A percentile compares a stretch with the other conserved stretches of the same genome.
phyloP scores from a whole-genome alignment of 2,329 filamentous ascomycete genomes.

The Verticillium isaacii region DNA sequence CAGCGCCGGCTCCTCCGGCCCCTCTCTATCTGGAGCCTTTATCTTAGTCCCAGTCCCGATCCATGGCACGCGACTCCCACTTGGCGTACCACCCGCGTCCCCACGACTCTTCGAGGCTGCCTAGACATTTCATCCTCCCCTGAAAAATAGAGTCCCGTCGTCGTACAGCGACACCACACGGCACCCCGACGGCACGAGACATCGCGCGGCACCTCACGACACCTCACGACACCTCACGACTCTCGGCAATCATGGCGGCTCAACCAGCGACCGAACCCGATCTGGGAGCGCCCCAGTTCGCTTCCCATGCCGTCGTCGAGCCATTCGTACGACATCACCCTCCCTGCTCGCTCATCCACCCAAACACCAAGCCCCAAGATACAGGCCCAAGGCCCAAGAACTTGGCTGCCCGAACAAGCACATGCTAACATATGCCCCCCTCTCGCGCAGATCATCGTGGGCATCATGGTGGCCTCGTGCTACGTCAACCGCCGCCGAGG shows the following conservation, averaged over 20 bases:
- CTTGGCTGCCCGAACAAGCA: neutral
- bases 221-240: neutral
- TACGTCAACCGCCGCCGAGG: conserved; percentile 21
- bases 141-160: neutral
- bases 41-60: neutral
- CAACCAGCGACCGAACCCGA: conserved; percentile 10
- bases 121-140: neutral
- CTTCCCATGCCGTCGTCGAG: conserved; percentile 18
- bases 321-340: conserved; percentile 17
- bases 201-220: neutral
- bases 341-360: too few species aligned
- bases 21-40: neutral
- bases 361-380: neutral
- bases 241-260: neutral
- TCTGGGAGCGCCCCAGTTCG: conserved; percentile 22
- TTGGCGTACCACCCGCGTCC: neutral
- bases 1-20: neutral
- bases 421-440: neutral
- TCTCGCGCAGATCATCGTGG: conserved; percentile 17
- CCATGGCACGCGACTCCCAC: neutral
- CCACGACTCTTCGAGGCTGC: neutral
- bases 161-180: neutral
- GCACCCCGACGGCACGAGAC: neutral
- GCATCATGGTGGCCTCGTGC: conserved; percentile 21
- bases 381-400: neutral